Percentiles rank a stretch among this genome's conserved stretches.
phyloP scores from a whole-genome alignment of 2,329 filamentous ascomycete genomes.

The Mariannaea sp. region DNA sequence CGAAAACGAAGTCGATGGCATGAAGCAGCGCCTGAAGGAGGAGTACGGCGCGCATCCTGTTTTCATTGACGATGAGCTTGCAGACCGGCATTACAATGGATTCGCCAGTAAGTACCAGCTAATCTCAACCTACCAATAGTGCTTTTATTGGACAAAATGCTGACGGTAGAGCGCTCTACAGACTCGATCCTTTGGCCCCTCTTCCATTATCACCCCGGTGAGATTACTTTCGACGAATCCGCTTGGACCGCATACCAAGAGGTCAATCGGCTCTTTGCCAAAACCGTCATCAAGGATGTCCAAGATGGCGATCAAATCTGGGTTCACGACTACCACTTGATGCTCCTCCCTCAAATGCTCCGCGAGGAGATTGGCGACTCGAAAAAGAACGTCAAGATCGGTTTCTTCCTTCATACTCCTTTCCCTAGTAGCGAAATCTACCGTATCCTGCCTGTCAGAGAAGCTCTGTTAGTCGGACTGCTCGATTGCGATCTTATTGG shows the following conservation, averaged over 20 bases:
- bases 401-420: slow-evolving; percentile 96
- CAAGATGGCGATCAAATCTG: slow-evolving; percentile 94
- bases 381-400: slow-evolving; percentile 94
- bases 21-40: slow-evolving; percentile 79
- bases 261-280: slow-evolving; percentile 90
- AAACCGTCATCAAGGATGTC: slow-evolving; percentile 83
- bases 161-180: slow-evolving; percentile 43
- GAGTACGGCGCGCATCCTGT: slow-evolving; percentile 90
- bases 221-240: slow-evolving; percentile 96
- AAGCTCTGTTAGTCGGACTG: slow-evolving; percentile 84
- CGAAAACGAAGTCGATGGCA: slow-evolving; percentile 74
- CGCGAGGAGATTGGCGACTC: slow-evolving; percentile 81
- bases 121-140: no score
- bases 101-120: slow-evolving; percentile 86
- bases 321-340: slow-evolving; percentile 98
- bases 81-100: slow-evolving; percentile 95
- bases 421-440: slow-evolving; percentile 98
- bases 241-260: slow-evolving; percentile 93
- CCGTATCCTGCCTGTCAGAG: slow-evolving; percentile 89
- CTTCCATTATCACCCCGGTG: slow-evolving; percentile 97
- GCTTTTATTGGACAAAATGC: neutral
- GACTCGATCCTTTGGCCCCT: slow-evolving; percentile 98
- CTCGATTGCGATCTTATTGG: slow-evolving; percentile 94
- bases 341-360: slow-evolving; percentile 95
- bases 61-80: slow-evolving; percentile 90